phyloP scores from a whole-genome alignment of 805 yeast genomes.

The Yamadazyma insecticola region DNA sequence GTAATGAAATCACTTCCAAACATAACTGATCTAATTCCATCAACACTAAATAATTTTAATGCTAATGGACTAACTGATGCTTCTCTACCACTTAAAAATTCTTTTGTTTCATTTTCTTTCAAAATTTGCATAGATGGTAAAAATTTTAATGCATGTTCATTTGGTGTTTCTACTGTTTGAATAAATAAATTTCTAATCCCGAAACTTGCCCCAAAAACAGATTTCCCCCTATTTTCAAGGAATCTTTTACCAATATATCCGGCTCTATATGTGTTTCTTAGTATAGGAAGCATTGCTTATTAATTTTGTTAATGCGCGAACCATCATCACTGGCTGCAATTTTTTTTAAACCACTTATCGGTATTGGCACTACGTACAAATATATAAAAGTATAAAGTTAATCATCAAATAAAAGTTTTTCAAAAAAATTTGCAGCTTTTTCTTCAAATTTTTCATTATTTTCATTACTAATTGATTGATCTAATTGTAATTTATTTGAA shows the following conservation, averaged over 20 bases:
- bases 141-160: conserved; percentile 81
- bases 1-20: conserved; percentile 84
- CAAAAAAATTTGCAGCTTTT: conserved; percentile 49
- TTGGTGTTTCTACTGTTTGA: conserved; percentile 83
- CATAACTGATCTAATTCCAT: conserved; percentile 73
- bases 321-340: too few relatives aligned
- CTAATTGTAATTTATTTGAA: conserved; percentile 85
- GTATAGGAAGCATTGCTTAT: too few relatives aligned
- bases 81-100: conserved; percentile 70
- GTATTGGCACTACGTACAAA: too few relatives aligned
- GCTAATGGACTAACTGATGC: conserved; percentile 76
- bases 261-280: too few relatives aligned
- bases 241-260: too few relatives aligned
- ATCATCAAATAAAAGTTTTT: conserved; percentile 37
- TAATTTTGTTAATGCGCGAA: too few relatives aligned
- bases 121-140: conserved; percentile 70
- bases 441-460: conserved; percentile 46
- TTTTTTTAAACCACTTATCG: too few relatives aligned
- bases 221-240: too few relatives aligned
- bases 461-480: conserved; percentile 47
- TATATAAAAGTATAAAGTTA: not conserved
- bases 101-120: conserved; percentile 60
- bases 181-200: conserved; percentile 47
- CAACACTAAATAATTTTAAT: conserved; percentile 64
- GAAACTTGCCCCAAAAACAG: too few relatives aligned